Base-by-base conservation (phyloP, 306 rosid species). In the Vigna unguiculata region DNA sequence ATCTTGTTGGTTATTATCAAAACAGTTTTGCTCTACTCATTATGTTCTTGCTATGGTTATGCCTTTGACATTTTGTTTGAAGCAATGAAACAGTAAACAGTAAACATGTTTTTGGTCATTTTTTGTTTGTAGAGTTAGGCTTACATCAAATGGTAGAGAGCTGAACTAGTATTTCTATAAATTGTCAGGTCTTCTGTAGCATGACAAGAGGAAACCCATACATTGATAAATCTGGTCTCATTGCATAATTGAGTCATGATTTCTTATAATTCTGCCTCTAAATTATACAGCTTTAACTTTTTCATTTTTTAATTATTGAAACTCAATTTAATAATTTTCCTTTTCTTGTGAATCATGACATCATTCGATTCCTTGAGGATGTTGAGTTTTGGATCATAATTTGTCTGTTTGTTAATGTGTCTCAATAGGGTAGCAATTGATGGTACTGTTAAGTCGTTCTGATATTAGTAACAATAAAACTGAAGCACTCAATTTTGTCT, bases 131-230 rank as follows among this genome's bases (percentile, higher is more conserved):
- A 34, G 40, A 34, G 40, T 6, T 34, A 6, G 9, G 40, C 9
- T 34, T 34, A 34, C 40, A 34, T 34, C 40, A 34, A 34, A 34
- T 34, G 7, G 9, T 34, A 34, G 40, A 34, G 40, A 6, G 40
- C 40, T 34, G 40, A 34, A 34, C 9, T 34, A 34, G 40, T 34
- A 34, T 34, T 34, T 34, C 40, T 34, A 6, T 32, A 7, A 34
- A 34, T 34, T 34, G 40, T 6, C 40, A 34, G 84, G 65, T 58
- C 69, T 74, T 53, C 60, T 73, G 79, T 74, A 67, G 63, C 55
- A 9, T 67, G 55, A 61, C 64, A 55, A 55, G 38, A 32, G 51
- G 69, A 74, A 66, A 43, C 21, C 40, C 77, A 49, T 54, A 46
- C 14, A 68, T 59, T 19, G 43, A 59, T 75, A 59, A 58, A 48